These are phyloP conservation scores for Clarireedia hainanense DNA, from an alignment of 2,329 filamentous ascomycete genomes.

Conservation along the genomic window DNA sequence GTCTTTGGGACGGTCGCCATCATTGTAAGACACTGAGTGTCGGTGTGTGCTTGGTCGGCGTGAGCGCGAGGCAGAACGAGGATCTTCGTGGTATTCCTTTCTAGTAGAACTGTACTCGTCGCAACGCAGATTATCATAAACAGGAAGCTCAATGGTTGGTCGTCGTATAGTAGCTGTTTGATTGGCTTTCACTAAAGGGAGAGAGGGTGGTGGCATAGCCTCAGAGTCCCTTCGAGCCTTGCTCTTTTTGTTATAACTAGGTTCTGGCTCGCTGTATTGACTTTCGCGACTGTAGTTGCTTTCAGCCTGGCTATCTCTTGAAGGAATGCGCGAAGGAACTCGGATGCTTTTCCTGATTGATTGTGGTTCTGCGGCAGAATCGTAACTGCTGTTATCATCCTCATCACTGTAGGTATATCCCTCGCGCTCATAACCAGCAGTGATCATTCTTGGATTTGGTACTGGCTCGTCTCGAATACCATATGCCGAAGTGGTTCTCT, in stretches of 20 bases:
- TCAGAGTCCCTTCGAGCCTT: slow-evolving; percentile 15
- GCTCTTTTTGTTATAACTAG: slow-evolving; percentile 7
- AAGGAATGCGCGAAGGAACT: neutral
- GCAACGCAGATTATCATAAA: neutral
- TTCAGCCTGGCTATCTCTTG: neutral
- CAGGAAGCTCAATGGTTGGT: neutral
- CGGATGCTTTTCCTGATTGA: slow-evolving; percentile 4
- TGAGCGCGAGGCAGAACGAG: slow-evolving; percentile 8
- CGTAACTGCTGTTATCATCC: slow-evolving; percentile 1
- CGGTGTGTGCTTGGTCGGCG: slow-evolving; percentile 21
- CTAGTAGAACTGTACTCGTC: neutral
- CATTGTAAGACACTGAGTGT: slow-evolving; percentile 25
- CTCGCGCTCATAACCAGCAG: neutral
- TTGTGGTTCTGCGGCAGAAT: neutral
- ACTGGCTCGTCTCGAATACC: slow-evolving; percentile 9
- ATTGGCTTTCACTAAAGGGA: neutral
- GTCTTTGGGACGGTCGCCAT: slow-evolving; percentile 9
- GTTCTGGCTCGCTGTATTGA: slow-evolving; percentile 4
- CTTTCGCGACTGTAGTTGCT: slow-evolving; percentile 8
- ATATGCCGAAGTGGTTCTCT: slow-evolving; percentile 17
- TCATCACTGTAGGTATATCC: slow-evolving; percentile 5
- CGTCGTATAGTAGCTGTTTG: neutral
- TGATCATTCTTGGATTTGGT: slow-evolving; percentile 2
- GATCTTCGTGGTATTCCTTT: neutral
- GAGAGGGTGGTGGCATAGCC: slow-evolving; percentile 24